Percentiles rank a stretch among this genome's conserved stretches.
Conservation (phyloP, 148 eudicot species). For the Euryodendron excelsum region DNA sequence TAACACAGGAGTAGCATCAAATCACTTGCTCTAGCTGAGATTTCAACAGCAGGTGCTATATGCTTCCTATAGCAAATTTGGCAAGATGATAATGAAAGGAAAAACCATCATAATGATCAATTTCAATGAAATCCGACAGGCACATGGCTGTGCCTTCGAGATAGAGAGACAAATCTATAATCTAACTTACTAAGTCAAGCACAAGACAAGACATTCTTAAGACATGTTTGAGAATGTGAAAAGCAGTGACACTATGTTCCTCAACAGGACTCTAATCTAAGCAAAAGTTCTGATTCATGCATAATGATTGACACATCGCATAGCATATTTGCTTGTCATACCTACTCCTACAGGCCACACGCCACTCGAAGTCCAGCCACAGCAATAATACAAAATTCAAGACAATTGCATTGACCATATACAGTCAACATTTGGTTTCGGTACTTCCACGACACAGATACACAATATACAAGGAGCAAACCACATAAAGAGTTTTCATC, state of each 20-base stretch:
- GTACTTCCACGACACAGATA: not conserved
- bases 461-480: not conserved
- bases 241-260: not conserved
- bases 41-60: not conserved
- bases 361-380: too few species aligned
- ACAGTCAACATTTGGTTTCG: not conserved
- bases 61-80: not conserved
- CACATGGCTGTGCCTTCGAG: not conserved
- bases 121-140: constrained; percentile 3
- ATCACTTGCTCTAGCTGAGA: not conserved
- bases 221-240: not conserved
- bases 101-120: not conserved
- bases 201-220: not conserved
- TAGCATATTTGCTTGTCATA: not conserved
- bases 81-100: not conserved
- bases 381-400: too few species aligned
- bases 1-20: not conserved
- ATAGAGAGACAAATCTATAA: too few species aligned
- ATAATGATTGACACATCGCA: not conserved
- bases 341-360: not conserved
- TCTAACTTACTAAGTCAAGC: not conserved
- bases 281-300: not conserved
- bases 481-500: too few species aligned
- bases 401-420: not conserved
- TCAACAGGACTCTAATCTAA: not conserved